These are phyloP conservation scores for Jacaranda mimosifolia DNA, from an alignment of 257 asterid species.

Conservation along the genomic window DNA sequence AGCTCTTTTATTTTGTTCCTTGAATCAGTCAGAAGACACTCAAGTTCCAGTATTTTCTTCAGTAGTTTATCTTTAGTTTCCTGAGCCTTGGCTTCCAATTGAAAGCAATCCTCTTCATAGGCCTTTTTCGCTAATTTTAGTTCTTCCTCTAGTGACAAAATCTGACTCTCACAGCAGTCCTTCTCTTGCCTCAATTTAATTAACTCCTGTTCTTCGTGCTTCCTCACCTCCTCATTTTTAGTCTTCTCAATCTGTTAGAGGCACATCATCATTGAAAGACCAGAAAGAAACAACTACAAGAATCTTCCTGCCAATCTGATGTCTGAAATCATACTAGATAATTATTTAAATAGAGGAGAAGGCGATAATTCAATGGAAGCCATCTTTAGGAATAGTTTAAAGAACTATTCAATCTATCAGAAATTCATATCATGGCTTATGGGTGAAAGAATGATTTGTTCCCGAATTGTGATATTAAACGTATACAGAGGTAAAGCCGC, in stretches of 20 bases:
- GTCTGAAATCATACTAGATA: background rate
- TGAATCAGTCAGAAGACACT: constrained; percentile 68
- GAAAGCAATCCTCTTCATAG: constrained; percentile 60
- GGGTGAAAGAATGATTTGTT: constrained; percentile 44
- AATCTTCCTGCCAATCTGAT: background rate
- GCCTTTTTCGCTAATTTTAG: constrained; percentile 53
- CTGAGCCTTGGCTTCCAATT: constrained; percentile 62
- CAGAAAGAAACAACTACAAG: too few species aligned
- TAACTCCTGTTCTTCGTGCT: constrained; percentile 61
- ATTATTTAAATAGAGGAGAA: background rate
- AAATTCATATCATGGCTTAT: background rate
- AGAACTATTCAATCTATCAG: background rate
- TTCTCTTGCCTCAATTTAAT: constrained; percentile 66
- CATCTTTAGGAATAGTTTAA: constrained; percentile 30
- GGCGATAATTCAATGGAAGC: background rate
- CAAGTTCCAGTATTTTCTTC: constrained; percentile 73
- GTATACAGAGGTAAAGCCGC: background rate
- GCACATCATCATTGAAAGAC: constrained; percentile 29
- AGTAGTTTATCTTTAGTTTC: constrained; percentile 64
- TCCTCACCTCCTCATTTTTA: constrained; percentile 72
- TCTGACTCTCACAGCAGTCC: constrained; percentile 59
- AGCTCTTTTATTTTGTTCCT: constrained; percentile 77
- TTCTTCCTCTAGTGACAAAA: constrained; percentile 66
- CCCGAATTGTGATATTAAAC: background rate
- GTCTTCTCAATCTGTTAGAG: constrained; percentile 72